Base-by-base conservation (phyloP, 2,329 filamentous ascomycete genomes). In the Penicillium occitanis region DNA sequence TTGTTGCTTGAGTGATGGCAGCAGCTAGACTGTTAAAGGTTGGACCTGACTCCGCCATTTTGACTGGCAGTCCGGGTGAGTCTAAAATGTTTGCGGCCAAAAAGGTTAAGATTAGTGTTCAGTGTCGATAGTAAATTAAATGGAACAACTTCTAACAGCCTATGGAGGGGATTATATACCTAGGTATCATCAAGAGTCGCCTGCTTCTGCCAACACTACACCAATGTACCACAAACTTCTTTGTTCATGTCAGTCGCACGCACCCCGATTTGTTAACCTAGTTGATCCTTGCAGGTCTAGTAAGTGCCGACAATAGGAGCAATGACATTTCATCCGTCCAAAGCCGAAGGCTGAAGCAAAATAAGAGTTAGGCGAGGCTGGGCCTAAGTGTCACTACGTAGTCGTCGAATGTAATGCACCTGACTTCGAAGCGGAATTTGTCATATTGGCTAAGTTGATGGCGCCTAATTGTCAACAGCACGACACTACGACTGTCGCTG, bases 1-100 rank as follows among this genome's bases (percentile, higher is more conserved):
- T 60, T n/a, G 57, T 13, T 22, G 57, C 57, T 60, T 60, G 35
- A 10, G 57, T 60, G 35, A 60, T 60, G 13, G 57, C 14, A 11
- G 57, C 57, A 44, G 57, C 40, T 60, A 60, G 57, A 30, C 35
- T 10, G 11, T 44, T n/a, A 10, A 60, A 37, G 8, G 37, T 60
- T 46, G 57, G 57, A n/a, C 25, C 57, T 42, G 57, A 22, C 40
- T 44, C 35, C 5, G 35, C 11, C 55, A 59, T 59, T 59, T 59
- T 59, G 14, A 33, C 48, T 30, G 28, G 19, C 35, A n/a, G 28
- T 33, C 25, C 4, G 13, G 19, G 46, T 50, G 19, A 11, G 8
- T 30, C 17, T 17, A 3, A 30, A 19, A 35, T 35, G 10, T 10
- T 22, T 17, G 22, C 17, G 8, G 11, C 14, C 4, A 28, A 50